Evolutionary conservation across 192 early-diverging fungal genomes (phyloP), one percentile per base, ranked within the genome.

Genomic region (Coemansia umbellata): DNA sequence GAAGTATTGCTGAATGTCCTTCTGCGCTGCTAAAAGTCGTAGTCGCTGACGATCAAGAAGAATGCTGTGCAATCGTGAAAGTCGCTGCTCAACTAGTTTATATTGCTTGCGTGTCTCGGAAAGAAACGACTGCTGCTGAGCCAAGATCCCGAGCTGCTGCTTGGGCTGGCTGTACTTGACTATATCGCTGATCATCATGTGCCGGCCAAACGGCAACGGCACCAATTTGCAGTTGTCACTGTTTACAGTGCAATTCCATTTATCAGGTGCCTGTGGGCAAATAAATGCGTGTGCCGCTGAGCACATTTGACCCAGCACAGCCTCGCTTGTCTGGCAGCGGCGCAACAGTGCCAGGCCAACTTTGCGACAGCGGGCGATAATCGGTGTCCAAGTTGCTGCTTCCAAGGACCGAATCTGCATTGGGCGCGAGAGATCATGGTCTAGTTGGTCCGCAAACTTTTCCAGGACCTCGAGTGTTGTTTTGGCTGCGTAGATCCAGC

Each of bases 331-430:
- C 40, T 74, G 71, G 53, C 64, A 68, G 39, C 65, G 63, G 35
- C 71, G 64, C 24, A 74, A 53, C 8, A 74, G 53, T 24, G 71
- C 71, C 52, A 74, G 44, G 27, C 64, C 58, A 15, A 59, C 57
- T 49, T 74, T 74, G 8, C 71, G 64, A 49, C 71, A 67, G 37
- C 71, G 64, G 2, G 56, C 71, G 39, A 74, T 68, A n/a, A 74
- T 55, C 1, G 71, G 71, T 9, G 71, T 59, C 71, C 71, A 74
- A 45, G 24, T 66, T 1, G 71, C 58, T 7, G 64, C 60, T 26
- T 74, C 71, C 0, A 60, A 9, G 3, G 65, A 63, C 30, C 28
- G 41, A 17, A 8, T 60, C 11, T 39, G 41, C 37, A 74, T 53
- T 0, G 71, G 71, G 4, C 27, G 43, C 13, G 65, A 63, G 41